phyloP scores from a whole-genome alignment of 2,329 filamentous ascomycete species.

The Juglanconis sp. region DNA sequence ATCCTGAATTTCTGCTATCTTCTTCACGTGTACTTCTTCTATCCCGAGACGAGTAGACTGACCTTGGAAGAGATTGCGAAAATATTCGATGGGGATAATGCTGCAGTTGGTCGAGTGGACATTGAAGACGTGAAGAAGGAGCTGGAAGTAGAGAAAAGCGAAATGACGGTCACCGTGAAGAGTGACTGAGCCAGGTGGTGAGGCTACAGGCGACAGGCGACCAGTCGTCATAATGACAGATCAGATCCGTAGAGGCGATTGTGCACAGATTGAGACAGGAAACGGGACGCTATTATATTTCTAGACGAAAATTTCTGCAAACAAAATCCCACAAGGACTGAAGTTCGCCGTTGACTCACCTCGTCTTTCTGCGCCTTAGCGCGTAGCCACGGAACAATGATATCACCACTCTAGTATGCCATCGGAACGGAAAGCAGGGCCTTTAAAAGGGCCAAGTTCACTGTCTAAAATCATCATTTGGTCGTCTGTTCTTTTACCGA shows the following conservation, averaged over 20 bases:
- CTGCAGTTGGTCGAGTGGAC: slow-evolving; percentile 45
- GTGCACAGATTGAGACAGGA: too few species aligned
- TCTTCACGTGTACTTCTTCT: slow-evolving; percentile 58
- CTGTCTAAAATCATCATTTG: background rate
- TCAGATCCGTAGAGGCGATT: too few species aligned
- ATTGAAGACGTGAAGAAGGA: slow-evolving; percentile 51
- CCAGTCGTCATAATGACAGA: too few species aligned
- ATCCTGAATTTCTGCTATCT: slow-evolving; percentile 56
- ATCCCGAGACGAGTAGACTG: slow-evolving; percentile 63
- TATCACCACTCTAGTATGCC: background rate
- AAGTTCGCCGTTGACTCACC: background rate
- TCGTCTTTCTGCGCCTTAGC: background rate
- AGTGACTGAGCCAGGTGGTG: too few species aligned
- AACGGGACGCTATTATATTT: too few species aligned
- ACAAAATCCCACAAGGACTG: too few species aligned
- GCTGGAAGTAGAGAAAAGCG: slow-evolving; percentile 19
- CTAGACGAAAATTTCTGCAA: too few species aligned
- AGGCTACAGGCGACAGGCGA: too few species aligned
- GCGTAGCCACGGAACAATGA: background rate
- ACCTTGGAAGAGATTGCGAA: slow-evolving; percentile 64
- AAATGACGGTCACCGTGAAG: background rate
- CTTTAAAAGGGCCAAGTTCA: background rate
- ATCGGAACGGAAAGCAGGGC: background rate
- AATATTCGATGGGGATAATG: slow-evolving; percentile 63
- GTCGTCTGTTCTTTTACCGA: background rate